Evolutionary conservation across 2,329 filamentous ascomycete species (phyloP), one percentile per base, ranked within the genome.

Genomic region (Stromatinia cepivora): DNA sequence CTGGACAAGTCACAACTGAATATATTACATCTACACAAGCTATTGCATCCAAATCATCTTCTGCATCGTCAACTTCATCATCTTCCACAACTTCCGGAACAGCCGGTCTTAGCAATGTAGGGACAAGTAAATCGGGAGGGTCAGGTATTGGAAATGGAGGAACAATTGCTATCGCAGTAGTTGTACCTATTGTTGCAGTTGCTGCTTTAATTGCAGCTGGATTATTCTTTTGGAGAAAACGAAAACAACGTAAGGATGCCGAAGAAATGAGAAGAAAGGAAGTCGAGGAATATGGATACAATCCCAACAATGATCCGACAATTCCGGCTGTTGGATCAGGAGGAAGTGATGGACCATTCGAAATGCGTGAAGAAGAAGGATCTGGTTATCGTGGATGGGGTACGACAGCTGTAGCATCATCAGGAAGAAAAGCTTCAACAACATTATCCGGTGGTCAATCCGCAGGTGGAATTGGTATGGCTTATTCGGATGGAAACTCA

Each of bases 201-300:
- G 93, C 92, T 2, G 80, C 97, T 25, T 84, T 98, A 31, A 88
- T 94, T 3, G 80, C 94, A 11, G 88, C 87, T 4, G 91, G 89
- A 9, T 84, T 97, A 39, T 93, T 92, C 79, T 88, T 94, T 77
- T 99, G 93, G 93, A 89, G 92, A 78, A 93, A 89, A 82, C 90
- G 93, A 72, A 97, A 96, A 82, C 89, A 92, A 76, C 88, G 90
- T 73, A 95, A 93, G 83, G 88, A 88, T 72, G 91, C 90, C 20
- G 93, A 95, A 77, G 95, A 97, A 78, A 88, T 94, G 76, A 88
- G 95, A 64, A 88, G 94, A 72, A 97, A 97, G 82, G 95, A 99
- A 81, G 93, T 97, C 15, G 94, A 98, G 79, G 95, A 98, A 78
- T 98, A 98, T 79, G 90, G 92, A 45, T 98, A 94, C 84, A 98